Conservation (phyloP, 2,329 filamentous ascomycete genomes). For the Hortaea sp. region DNA sequence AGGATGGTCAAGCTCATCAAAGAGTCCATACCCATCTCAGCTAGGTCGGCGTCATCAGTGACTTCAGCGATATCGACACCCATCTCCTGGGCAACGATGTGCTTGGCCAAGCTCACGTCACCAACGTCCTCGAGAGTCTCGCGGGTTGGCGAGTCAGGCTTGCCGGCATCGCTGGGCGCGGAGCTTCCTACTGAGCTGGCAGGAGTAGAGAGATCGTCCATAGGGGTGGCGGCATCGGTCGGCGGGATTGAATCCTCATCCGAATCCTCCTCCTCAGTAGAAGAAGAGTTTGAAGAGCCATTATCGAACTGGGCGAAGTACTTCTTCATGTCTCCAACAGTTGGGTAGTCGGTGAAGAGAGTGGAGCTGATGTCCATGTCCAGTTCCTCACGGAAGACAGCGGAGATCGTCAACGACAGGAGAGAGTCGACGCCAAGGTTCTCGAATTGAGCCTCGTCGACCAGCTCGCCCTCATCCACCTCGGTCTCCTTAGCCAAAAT, state of each 20-base stretch:
- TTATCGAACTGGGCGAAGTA: conserved; percentile 42
- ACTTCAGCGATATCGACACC: conserved; percentile 52
- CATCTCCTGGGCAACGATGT: conserved; percentile 48
- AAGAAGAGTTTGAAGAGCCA: conserved; percentile 22
- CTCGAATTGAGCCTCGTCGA: conserved; percentile 50
- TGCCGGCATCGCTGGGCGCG: conserved; percentile 31
- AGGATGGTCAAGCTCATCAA: conserved; percentile 44
- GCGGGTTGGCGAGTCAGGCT: conserved; percentile 26
- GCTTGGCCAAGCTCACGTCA: conserved; percentile 36
- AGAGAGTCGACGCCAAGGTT: conserved; percentile 54
- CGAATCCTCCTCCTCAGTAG: conserved; percentile 24
- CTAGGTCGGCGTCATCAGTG: conserved; percentile 48
- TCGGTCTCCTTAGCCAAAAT: conserved; percentile 59
- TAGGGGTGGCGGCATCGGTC: conserved; percentile 34
- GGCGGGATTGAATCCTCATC: conserved; percentile 33
- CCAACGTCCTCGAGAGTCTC: conserved; percentile 26
- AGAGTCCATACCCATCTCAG: conserved; percentile 47
- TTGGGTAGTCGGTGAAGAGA: conserved; percentile 50
- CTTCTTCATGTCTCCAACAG: conserved; percentile 51
- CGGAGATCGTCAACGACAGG: conserved; percentile 51
- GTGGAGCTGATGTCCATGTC: conserved; percentile 49
- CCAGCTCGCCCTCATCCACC: conserved; percentile 47
- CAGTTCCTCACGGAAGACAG: conserved; percentile 52
- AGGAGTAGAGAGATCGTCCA: conserved; percentile 35
- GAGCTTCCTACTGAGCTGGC: conserved; percentile 38